Conservation (phyloP, 176 grass and related monocot species). For the Avena eriantha region DNA sequence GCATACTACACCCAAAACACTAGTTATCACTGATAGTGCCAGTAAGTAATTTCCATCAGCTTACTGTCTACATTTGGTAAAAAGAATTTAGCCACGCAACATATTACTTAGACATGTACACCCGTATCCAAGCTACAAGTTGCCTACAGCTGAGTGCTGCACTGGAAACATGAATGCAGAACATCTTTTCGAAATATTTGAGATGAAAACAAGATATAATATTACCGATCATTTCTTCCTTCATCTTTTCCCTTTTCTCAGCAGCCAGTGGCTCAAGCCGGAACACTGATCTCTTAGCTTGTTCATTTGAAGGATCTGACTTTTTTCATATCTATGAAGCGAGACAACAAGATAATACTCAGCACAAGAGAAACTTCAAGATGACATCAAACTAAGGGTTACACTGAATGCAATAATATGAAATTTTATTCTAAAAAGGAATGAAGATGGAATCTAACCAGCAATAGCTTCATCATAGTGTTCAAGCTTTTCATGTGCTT, state of each 20-base stretch:
- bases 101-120: not conserved
- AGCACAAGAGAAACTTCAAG: slow-evolving; percentile 1
- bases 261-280: slow-evolving; percentile 80
- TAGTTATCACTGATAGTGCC: too few relatives aligned
- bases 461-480: slow-evolving; percentile 95
- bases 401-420: not conserved
- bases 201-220: not conserved
- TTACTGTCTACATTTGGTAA: too few relatives aligned
- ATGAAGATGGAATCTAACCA: slow-evolving; percentile 55
- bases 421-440: slow-evolving; percentile 25
- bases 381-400: not conserved
- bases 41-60: too few relatives aligned
- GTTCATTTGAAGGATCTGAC: slow-evolving; percentile 82
- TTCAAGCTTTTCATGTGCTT: slow-evolving; percentile 95
- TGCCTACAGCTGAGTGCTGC: not conserved
- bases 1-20: too few relatives aligned
- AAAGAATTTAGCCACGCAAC: not conserved
- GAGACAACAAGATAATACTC: slow-evolving; percentile 33
- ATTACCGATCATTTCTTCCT: slow-evolving; percentile 98
- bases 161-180: not conserved
- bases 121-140: not conserved
- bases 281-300: slow-evolving; percentile 71
- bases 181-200: not conserved
- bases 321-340: slow-evolving; percentile 84
- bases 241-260: slow-evolving; percentile 97